Conservation (phyloP, 2,329 filamentous ascomycete species). For the Epichloe uncinata region DNA sequence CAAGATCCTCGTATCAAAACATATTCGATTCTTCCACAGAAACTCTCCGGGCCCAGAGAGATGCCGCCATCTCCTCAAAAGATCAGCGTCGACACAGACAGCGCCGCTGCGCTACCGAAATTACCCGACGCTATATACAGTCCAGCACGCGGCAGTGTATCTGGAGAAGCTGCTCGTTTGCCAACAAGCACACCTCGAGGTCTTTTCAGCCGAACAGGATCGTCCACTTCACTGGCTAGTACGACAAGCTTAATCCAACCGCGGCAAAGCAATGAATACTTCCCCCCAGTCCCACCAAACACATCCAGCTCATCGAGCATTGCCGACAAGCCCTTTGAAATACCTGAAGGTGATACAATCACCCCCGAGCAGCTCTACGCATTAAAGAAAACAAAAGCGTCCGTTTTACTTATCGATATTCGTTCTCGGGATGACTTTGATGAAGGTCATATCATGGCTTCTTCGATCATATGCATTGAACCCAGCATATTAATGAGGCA, state of each 20-base stretch:
- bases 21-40: slow-evolving; percentile 28
- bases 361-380: slow-evolving; percentile 57
- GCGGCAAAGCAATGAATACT: slow-evolving; percentile 20
- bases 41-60: slow-evolving; percentile 33
- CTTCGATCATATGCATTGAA: slow-evolving; percentile 80
- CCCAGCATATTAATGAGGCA: slow-evolving; percentile 58
- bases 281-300: slow-evolving; percentile 12
- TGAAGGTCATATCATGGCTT: slow-evolving; percentile 74
- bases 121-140: slow-evolving; percentile 65
- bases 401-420: slow-evolving; percentile 74
- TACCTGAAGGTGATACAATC: slow-evolving; percentile 45
- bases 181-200: slow-evolving; percentile 52
- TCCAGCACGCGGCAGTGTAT: slow-evolving; percentile 58
- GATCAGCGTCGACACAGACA: slow-evolving; percentile 35
- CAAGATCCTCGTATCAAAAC: slow-evolving; percentile 42
- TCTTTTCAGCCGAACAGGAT: slow-evolving; percentile 47
- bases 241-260: slow-evolving; percentile 16
- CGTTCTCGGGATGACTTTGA: slow-evolving; percentile 71
- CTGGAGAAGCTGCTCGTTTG: slow-evolving; percentile 49
- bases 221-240: slow-evolving; percentile 26
- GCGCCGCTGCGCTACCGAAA: slow-evolving; percentile 48
- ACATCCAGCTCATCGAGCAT: slow-evolving; percentile 16
- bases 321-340: slow-evolving; percentile 28
- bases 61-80: slow-evolving; percentile 32
- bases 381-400: slow-evolving; percentile 46